Percentiles rank a stretch among this genome's conserved stretches.
phyloP scores from a whole-genome alignment of 345 rosid genomes.

The Leavenworthia alabamica region DNA sequence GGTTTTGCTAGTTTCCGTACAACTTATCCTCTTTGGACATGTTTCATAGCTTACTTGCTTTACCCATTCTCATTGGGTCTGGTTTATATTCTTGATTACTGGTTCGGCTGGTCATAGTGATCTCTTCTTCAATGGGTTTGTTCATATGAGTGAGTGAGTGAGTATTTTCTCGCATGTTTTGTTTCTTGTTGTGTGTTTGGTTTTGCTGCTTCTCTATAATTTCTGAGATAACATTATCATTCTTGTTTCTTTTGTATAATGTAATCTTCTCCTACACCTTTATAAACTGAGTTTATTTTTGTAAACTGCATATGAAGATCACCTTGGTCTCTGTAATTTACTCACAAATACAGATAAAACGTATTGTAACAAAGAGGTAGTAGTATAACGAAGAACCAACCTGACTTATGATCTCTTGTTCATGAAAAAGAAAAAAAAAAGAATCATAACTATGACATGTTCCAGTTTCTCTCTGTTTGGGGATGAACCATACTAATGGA shows the following conservation, averaged over 20 bases:
- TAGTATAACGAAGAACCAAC: conserved; percentile 1
- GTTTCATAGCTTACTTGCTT: conserved; percentile 54
- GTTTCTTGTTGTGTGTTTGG: too few relatives aligned
- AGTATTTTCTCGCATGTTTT: too few relatives aligned
- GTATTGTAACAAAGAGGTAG: too few relatives aligned
- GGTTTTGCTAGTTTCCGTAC: conserved; percentile 78
- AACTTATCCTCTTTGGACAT: conserved; percentile 90
- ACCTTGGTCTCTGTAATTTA: too few relatives aligned
- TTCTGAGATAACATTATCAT: conserved; percentile 16
- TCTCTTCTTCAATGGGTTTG: neutral
- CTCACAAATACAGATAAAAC: too few relatives aligned
- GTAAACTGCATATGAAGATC: too few relatives aligned
- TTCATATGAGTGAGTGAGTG: neutral
- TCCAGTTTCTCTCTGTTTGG: neutral
- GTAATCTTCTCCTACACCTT: neutral
- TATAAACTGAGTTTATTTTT: too few relatives aligned
- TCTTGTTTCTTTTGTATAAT: too few relatives aligned
- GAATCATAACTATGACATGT: conserved; percentile 5
- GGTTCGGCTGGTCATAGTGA: conserved; percentile 89
- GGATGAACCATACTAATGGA: neutral
- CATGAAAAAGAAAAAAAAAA: neutral
- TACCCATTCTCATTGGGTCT: conserved; percentile 81
- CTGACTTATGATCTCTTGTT: neutral
- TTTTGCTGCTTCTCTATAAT: too few relatives aligned
- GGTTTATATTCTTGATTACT: conserved; percentile 78